Evolutionary conservation across 768 basidiomycete species (phyloP).

Genomic region (Suillus paluster): DNA sequence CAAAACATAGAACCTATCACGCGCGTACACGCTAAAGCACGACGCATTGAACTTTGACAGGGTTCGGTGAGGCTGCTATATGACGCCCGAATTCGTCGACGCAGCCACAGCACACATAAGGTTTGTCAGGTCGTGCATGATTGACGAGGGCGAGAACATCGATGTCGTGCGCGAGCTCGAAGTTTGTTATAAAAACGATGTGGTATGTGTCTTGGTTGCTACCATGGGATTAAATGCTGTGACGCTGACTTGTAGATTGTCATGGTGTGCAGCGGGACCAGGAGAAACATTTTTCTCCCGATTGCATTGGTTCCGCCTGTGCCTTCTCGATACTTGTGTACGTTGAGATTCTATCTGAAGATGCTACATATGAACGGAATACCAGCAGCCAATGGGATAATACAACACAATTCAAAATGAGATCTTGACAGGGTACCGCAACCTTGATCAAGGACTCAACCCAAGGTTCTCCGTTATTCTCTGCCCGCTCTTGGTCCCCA

Average conservation of each 20-base stretch:
- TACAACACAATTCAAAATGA: too few species aligned
- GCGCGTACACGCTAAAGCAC: conserved; percentile 15
- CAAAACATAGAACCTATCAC: not conserved
- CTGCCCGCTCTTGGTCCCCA: too few species aligned
- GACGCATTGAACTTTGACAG: conserved; percentile 33
- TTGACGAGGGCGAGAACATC: conserved; percentile 56
- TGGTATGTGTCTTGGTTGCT: conserved; percentile 21
- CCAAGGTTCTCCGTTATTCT: too few species aligned
- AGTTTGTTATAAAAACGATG: conserved; percentile 23
- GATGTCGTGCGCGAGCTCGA: conserved; percentile 42
- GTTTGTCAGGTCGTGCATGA: conserved; percentile 60
- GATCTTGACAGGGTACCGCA: too few species aligned
- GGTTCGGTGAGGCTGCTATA: conserved; percentile 58
- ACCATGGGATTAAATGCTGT: too few species aligned
- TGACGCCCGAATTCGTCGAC: conserved; percentile 58
- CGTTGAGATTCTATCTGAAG: too few species aligned
- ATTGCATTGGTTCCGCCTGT: conserved; percentile 31
- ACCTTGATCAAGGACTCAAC: too few species aligned
- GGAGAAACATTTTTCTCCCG: conserved; percentile 56
- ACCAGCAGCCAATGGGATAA: too few species aligned
- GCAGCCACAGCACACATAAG: conserved; percentile 54
- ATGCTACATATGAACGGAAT: too few species aligned
- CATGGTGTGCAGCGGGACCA: conserved; percentile 60
- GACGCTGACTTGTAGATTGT: conserved; percentile 1
- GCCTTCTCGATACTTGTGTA: conserved; percentile 1